Conservation (phyloP, 805 yeast genomes). For the Candida patagonica region DNA sequence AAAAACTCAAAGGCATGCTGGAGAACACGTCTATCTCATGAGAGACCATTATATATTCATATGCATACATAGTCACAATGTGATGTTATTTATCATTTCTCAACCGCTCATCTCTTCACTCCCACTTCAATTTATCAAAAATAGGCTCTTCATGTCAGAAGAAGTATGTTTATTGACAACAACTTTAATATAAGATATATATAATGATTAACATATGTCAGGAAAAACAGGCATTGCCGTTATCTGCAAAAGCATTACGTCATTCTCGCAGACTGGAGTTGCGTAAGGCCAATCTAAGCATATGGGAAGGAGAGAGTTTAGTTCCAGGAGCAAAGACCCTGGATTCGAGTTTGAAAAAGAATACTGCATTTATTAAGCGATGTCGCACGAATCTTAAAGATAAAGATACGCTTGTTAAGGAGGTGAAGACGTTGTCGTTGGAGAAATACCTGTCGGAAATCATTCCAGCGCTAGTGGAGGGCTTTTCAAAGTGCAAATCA, state of each 20-base stretch:
- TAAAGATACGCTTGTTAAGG: slow-evolving; percentile 48
- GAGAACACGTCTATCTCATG: slow-evolving; percentile 42
- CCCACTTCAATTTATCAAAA: too few species aligned
- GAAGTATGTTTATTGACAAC: neutral
- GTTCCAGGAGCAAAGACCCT: slow-evolving; percentile 1
- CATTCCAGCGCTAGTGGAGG: slow-evolving; percentile 52
- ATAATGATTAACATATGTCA: too few species aligned
- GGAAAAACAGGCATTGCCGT: too few species aligned
- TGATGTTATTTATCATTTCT: too few species aligned
- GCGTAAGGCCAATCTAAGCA: slow-evolving; percentile 33
- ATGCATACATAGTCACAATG: too few species aligned
- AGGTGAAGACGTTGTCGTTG: slow-evolving; percentile 51
- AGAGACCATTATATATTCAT: too few species aligned
- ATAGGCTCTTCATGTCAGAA: slow-evolving; percentile 3
- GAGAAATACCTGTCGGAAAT: slow-evolving; percentile 71
- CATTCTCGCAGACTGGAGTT: slow-evolving; percentile 25
- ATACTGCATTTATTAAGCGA: slow-evolving; percentile 67
- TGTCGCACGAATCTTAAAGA: slow-evolving; percentile 46
- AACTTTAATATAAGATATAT: too few species aligned
- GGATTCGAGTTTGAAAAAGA: slow-evolving; percentile 75
- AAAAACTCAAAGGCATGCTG: slow-evolving; percentile 32
- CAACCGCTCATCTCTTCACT: too few species aligned
- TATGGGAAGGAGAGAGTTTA: slow-evolving; percentile 44
- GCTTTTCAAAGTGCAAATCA: slow-evolving; percentile 42
- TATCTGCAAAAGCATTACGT: slow-evolving; percentile 1